These are phyloP conservation scores for Porphyridium purpureum DNA, from an alignment of 23 red algal genomes.

Conservation along the genomic window DNA sequence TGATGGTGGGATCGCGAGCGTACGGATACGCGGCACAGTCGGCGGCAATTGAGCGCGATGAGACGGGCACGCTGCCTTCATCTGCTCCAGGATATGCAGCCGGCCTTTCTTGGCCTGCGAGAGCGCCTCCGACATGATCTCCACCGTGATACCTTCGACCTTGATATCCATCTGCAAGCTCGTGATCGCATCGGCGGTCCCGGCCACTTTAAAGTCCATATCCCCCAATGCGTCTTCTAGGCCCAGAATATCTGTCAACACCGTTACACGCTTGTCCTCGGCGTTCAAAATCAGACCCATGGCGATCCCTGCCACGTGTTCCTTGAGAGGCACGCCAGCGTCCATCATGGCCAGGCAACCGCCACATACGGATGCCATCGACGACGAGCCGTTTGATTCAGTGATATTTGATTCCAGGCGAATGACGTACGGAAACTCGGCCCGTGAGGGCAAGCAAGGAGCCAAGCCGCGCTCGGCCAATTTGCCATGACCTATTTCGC, in stretches of 20 bases:
- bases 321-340: conserved; percentile 64
- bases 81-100: conserved; percentile 44
- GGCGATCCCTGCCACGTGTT: conserved; percentile 70
- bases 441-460: conserved; percentile 31
- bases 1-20: conserved; percentile 25
- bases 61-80: conserved; percentile 20
- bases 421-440: conserved; percentile 79
- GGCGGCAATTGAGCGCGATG: conserved; percentile 20
- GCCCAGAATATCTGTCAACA: conserved; percentile 91
- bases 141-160: conserved; percentile 61
- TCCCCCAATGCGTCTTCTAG: conserved; percentile 82
- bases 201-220: conserved; percentile 85
- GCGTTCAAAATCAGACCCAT: conserved; percentile 56
- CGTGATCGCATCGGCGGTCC: conserved; percentile 35
- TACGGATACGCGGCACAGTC: conserved; percentile 52
- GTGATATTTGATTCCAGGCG: conserved; percentile 81
- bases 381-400: conserved; percentile 77
- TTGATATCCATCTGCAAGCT: conserved; percentile 95
- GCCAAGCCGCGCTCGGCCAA: conserved; percentile 57
- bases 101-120: conserved; percentile 42
- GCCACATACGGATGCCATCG: conserved; percentile 88
- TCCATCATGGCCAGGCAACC: conserved; percentile 82
- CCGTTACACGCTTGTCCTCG: conserved; percentile 7
- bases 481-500: conserved; percentile 92
- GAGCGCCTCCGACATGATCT: conserved; percentile 38